These are phyloP conservation scores for Debaryomyces castellii DNA, from an alignment of 805 yeast genomes.

Conservation along the genomic window DNA sequence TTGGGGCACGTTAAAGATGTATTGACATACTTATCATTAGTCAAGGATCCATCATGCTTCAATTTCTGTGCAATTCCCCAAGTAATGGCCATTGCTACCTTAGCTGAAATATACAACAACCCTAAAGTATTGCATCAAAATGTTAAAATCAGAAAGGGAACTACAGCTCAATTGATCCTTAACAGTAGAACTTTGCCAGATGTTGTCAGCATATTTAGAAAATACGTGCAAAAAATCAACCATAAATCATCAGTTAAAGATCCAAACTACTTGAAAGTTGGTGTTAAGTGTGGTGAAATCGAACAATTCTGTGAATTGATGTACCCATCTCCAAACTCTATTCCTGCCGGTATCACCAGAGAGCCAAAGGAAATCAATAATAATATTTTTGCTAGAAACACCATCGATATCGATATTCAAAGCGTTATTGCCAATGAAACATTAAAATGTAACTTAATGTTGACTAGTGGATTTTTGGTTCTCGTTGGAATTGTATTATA, in stretches of 20 bases:
- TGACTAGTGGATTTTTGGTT: slow-evolving; percentile 9
- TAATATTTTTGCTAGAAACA: slow-evolving; percentile 34
- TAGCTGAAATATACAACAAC: slow-evolving; percentile 82
- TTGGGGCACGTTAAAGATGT: slow-evolving; percentile 76
- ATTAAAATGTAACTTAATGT: slow-evolving; percentile 17
- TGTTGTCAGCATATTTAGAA: slow-evolving; percentile 73
- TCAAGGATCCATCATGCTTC: slow-evolving; percentile 80
- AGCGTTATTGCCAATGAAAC: slow-evolving; percentile 9
- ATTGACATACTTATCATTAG: slow-evolving; percentile 68
- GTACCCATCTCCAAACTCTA: slow-evolving; percentile 54
- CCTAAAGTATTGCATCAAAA: slow-evolving; percentile 64
- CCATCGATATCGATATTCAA: slow-evolving; percentile 30
- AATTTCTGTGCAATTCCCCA: slow-evolving; percentile 97
- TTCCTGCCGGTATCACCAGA: slow-evolving; percentile 52
- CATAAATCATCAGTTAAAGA: slow-evolving; percentile 76
- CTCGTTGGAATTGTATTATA: slow-evolving; percentile 7
- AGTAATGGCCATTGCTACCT: slow-evolving; percentile 97
- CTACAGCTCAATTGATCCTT: slow-evolving; percentile 74
- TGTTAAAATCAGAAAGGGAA: slow-evolving; percentile 89
- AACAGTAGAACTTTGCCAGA: slow-evolving; percentile 72
- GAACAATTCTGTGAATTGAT: slow-evolving; percentile 83
- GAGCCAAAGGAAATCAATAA: slow-evolving; percentile 38
- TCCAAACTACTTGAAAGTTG: slow-evolving; percentile 82
- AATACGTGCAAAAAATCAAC: slow-evolving; percentile 74
- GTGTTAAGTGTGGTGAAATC: slow-evolving; percentile 82